phyloP scores from a whole-genome alignment of 208 protist genomes.

The Trypanosoma scelopori region DNA sequence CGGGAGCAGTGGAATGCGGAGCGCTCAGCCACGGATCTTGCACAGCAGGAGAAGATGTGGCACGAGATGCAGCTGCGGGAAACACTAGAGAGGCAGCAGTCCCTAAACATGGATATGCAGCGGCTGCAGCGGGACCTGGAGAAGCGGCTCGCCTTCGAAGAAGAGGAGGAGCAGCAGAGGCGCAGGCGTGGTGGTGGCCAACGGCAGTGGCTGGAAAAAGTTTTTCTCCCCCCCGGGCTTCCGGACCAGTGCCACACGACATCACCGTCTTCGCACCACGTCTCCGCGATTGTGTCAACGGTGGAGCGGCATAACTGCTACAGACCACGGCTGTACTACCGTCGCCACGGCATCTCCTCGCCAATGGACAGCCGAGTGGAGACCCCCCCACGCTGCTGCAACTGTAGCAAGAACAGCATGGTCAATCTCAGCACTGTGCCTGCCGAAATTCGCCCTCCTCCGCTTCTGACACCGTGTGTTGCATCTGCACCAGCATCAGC shows the following conservation, averaged over 20 bases:
- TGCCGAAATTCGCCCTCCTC: neutral
- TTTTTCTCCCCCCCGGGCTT: slow-evolving; percentile 32
- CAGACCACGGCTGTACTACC: slow-evolving; percentile 57
- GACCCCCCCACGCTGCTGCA: slow-evolving; percentile 9
- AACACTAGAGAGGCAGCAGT: slow-evolving; percentile 13
- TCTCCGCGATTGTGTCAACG: slow-evolving; percentile 63
- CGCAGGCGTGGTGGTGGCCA: slow-evolving; percentile 1
- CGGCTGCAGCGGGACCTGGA: slow-evolving; percentile 27
- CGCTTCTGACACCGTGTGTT: neutral
- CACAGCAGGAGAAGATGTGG: slow-evolving; percentile 22
- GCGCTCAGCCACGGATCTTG: neutral
- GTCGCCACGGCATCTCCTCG: slow-evolving; percentile 33
- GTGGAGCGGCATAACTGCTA: slow-evolving; percentile 74
- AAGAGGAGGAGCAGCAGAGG: slow-evolving; percentile 1
- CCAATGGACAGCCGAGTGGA: slow-evolving; percentile 17
- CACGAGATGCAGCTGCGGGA: slow-evolving; percentile 30
- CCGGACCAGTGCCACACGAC: slow-evolving; percentile 23
- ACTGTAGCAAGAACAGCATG: neutral
- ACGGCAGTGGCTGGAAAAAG: slow-evolving; percentile 18
- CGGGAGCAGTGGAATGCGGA: neutral
- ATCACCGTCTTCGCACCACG: slow-evolving; percentile 53
- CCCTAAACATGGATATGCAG: slow-evolving; percentile 18
- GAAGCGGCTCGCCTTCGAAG: slow-evolving; percentile 6
- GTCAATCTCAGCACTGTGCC: no score
- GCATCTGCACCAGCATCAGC: neutral